These are phyloP conservation scores for Apiospora kogelbergensis DNA, from an alignment of 2,329 filamentous ascomycete genomes.

Conservation along the genomic window DNA sequence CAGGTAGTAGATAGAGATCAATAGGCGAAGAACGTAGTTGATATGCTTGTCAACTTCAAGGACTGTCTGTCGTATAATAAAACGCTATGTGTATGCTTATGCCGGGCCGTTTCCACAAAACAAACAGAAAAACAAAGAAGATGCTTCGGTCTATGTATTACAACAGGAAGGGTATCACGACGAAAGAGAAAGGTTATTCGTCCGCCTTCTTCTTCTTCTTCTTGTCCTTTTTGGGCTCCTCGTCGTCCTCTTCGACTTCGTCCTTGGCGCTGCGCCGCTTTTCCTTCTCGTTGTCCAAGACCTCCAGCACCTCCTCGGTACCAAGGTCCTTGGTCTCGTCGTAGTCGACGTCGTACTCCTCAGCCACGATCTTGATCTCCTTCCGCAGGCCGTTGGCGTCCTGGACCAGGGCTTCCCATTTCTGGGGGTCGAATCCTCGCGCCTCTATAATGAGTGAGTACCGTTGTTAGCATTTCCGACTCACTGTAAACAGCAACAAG, in stretches of 20 bases:
- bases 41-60: no score
- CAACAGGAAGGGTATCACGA: slow-evolving; percentile 13
- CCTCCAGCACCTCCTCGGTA: slow-evolving; percentile 62
- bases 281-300: slow-evolving; percentile 53
- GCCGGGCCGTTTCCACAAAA: not conserved
- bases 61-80: no score
- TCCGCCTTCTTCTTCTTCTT: slow-evolving; percentile 15
- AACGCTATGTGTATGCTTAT: not conserved
- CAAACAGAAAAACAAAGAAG: not conserved
- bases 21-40: no score
- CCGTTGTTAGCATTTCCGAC: not conserved
- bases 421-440: slow-evolving; percentile 71
- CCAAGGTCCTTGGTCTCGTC: slow-evolving; percentile 74
- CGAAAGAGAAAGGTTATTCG: not conserved
- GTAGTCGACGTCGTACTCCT: slow-evolving; percentile 91
- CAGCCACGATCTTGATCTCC: slow-evolving; percentile 78
- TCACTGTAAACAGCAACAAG: no score
- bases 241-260: slow-evolving; percentile 39
- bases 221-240: slow-evolving; percentile 33
- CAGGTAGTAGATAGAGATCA: no score
- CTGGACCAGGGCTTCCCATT: slow-evolving; percentile 77
- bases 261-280: slow-evolving; percentile 36
- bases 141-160: not conserved
- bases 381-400: slow-evolving; percentile 75
- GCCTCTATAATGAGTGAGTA: slow-evolving; percentile 38